phyloP scores from a whole-genome alignment of 2,329 filamentous ascomycete species.

The Macrophomina pseudophaseolina region DNA sequence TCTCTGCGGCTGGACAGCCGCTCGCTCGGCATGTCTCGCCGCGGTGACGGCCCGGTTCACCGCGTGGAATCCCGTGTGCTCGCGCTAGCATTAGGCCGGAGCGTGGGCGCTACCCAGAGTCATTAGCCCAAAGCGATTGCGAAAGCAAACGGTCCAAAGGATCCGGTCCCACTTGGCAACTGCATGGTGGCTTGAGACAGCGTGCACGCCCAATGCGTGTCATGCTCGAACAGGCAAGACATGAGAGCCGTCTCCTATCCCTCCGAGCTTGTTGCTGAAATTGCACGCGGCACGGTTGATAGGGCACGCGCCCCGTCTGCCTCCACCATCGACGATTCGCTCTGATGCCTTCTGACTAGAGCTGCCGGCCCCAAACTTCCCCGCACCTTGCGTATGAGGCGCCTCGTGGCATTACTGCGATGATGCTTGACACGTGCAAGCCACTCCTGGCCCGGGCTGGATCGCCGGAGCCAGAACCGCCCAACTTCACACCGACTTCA shows the following conservation, averaged over 20 bases:
- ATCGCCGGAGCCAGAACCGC: neutral
- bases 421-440: neutral
- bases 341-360: neutral
- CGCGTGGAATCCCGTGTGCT: neutral
- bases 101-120: neutral
- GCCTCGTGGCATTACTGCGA: constrained; percentile 8
- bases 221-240: neutral
- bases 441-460: neutral
- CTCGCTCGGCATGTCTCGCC: neutral
- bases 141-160: neutral
- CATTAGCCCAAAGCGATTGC: neutral
- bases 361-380: neutral
- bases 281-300: neutral
- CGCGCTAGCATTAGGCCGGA: neutral
- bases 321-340: neutral
- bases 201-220: neutral
- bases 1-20: neutral
- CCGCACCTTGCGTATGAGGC: neutral
- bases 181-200: neutral
- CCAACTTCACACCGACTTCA: neutral
- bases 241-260: neutral
- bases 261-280: neutral
- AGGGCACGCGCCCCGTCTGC: neutral
- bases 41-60: constrained; percentile 5
- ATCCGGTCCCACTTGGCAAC: neutral